Evolutionary conservation across 2,329 filamentous ascomycete species (phyloP).

Genomic region (Sporothrix luriei): DNA sequence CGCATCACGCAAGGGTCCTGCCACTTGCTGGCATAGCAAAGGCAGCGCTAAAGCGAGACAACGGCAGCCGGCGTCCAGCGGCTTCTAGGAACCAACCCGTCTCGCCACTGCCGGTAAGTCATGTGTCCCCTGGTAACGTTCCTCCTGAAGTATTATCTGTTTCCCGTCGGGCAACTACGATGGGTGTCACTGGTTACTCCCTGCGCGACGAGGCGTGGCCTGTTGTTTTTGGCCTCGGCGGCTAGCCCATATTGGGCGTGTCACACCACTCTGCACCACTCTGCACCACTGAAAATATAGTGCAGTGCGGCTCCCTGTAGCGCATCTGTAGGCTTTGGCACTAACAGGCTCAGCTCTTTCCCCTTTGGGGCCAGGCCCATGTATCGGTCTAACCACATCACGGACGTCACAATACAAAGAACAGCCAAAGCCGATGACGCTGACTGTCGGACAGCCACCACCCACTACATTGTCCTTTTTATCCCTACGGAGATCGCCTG

Average conservation of each 20-base stretch:
- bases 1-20: not conserved
- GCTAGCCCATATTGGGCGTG: not conserved
- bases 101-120: not conserved
- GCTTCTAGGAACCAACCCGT: not conserved
- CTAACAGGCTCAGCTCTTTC: constrained; percentile 7
- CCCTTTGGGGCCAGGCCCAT: not conserved
- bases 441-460: constrained; percentile 23
- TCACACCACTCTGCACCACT: constrained; percentile 17
- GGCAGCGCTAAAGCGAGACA: not conserved
- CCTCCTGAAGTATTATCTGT: not conserved
- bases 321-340: not conserved
- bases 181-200: not conserved
- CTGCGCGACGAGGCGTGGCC: not conserved
- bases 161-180: not conserved
- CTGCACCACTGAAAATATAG: constrained; percentile 3
- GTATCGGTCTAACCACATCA: constrained; percentile 2
- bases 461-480: not conserved
- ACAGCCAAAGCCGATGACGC: constrained; percentile 23
- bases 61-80: constrained; percentile 8
- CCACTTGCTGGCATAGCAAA: not conserved
- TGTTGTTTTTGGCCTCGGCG: not conserved
- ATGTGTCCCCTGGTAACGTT: not conserved
- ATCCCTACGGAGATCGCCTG: constrained; percentile 7
- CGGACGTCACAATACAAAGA: not conserved
- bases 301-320: not conserved